Percentiles rank a stretch among this genome's conserved stretches.
Evolutionary conservation across 225 moss, liverwort and hornwort genomes (phyloP).

Genomic region (Pseudisothecium myosuroides): DNA sequence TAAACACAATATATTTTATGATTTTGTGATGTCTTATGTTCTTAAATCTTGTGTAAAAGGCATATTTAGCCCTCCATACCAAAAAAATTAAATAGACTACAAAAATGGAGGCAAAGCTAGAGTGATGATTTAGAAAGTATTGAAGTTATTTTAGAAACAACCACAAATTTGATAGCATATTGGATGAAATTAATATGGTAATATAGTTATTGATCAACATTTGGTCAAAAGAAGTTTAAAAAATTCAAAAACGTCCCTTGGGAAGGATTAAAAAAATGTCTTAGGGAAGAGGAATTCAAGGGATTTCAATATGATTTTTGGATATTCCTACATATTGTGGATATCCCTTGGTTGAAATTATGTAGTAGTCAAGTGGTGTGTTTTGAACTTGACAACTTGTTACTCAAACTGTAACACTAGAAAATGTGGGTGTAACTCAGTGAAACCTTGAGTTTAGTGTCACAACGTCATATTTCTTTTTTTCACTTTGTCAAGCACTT

Average conservation of each 20-base stretch:
- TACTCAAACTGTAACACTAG: rapidly evolving
- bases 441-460: too few species aligned
- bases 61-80: too few species aligned
- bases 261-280: too few species aligned
- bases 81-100: too few species aligned
- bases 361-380: too few species aligned
- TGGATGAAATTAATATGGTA: background rate
- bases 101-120: background rate
- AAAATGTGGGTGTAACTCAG: too few species aligned
- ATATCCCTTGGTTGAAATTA: background rate
- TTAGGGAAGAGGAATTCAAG: rapidly evolving
- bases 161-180: background rate
- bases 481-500: too few species aligned
- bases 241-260: too few species aligned
- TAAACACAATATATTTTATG: too few species aligned
- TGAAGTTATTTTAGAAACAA: background rate
- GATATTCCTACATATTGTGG: background rate
- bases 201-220: background rate
- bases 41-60: too few species aligned
- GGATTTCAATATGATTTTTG: rapidly evolving
- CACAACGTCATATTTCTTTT: background rate
- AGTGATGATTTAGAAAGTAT: background rate
- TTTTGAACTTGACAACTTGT: background rate
- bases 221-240: too few species aligned
- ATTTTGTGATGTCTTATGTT: too few species aligned